These are phyloP conservation scores for Metschnikowia shivogae DNA, from an alignment of 805 yeast genomes.

Conservation along the genomic window DNA sequence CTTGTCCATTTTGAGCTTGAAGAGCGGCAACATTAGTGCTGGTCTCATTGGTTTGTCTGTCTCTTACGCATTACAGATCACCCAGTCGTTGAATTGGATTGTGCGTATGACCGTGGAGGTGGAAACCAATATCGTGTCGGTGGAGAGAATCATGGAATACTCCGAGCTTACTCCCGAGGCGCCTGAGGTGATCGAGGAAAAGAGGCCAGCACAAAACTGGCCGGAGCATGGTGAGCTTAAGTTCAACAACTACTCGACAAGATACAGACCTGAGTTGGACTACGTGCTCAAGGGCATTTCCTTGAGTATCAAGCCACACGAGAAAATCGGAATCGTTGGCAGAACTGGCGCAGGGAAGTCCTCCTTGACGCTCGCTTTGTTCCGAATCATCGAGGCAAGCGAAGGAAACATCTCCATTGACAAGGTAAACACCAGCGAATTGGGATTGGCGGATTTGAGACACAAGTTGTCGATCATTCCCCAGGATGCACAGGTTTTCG, in stretches of 20 bases:
- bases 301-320: slow-evolving; percentile 33
- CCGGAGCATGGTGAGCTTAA: slow-evolving; percentile 36
- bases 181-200: slow-evolving; percentile 57
- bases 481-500: slow-evolving; percentile 44
- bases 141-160: slow-evolving; percentile 90
- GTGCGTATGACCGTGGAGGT: slow-evolving; percentile 99
- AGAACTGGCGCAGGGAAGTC: slow-evolving; percentile 47
- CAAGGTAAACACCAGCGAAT: slow-evolving; percentile 26
- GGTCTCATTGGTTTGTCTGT: slow-evolving; percentile 94
- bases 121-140: slow-evolving; percentile 94
- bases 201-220: slow-evolving; percentile 53
- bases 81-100: slow-evolving; percentile 94
- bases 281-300: slow-evolving; percentile 38
- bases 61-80: slow-evolving; percentile 87
- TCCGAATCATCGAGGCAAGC: slow-evolving; percentile 40
- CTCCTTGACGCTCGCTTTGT: slow-evolving; percentile 40
- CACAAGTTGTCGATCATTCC: slow-evolving; percentile 41
- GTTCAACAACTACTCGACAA: slow-evolving; percentile 38
- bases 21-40: slow-evolving; percentile 68
- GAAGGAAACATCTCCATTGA: slow-evolving; percentile 37
- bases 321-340: slow-evolving; percentile 44
- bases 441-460: slow-evolving; percentile 43
- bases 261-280: slow-evolving; percentile 43
- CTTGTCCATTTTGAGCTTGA: slow-evolving; percentile 66
- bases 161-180: slow-evolving; percentile 82